Evolutionary conservation across 2,329 filamentous ascomycete species (phyloP).

Genomic region (Aureobasidium sp.): DNA sequence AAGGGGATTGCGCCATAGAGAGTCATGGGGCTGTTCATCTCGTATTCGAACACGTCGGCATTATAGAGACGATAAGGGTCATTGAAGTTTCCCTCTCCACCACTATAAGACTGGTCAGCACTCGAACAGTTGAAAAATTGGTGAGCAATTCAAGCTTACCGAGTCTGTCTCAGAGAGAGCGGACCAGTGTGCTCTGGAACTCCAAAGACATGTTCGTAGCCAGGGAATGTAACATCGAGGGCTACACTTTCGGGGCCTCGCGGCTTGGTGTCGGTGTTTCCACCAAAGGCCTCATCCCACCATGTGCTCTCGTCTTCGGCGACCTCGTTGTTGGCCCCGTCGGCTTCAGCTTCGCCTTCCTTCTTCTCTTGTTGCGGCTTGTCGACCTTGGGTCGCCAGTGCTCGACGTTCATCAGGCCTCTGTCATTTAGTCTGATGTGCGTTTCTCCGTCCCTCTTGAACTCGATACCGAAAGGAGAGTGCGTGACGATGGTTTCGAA

Average conservation of each 20-base stretch:
- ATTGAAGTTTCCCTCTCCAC: conserved; percentile 73
- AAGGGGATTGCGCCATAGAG: conserved; percentile 95
- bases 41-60: conserved; percentile 94
- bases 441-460: conserved; percentile 71
- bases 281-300: conserved; percentile 97
- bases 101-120: conserved; percentile 37
- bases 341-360: conserved; percentile 37
- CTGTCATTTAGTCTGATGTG: conserved; percentile 85
- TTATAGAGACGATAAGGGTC: conserved; percentile 96
- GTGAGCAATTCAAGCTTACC: conserved; percentile 36
- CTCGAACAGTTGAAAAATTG: conserved; percentile 3
- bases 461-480: conserved; percentile 76
- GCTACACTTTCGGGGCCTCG: conserved; percentile 86
- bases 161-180: conserved; percentile 81
- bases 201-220: conserved; percentile 87
- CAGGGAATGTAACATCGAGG: conserved; percentile 85
- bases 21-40: conserved; percentile 96
- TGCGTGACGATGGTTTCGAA: conserved; percentile 81
- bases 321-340: conserved; percentile 33
- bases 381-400: conserved; percentile 87
- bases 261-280: conserved; percentile 93
- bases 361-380: conserved; percentile 53
- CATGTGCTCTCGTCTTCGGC: conserved; percentile 74
- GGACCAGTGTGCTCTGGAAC: conserved; percentile 90
- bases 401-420: conserved; percentile 88